These are phyloP conservation scores for Nelumbo lutea DNA, from an alignment of 164 flowering plant genomes.

Conservation along the genomic window DNA sequence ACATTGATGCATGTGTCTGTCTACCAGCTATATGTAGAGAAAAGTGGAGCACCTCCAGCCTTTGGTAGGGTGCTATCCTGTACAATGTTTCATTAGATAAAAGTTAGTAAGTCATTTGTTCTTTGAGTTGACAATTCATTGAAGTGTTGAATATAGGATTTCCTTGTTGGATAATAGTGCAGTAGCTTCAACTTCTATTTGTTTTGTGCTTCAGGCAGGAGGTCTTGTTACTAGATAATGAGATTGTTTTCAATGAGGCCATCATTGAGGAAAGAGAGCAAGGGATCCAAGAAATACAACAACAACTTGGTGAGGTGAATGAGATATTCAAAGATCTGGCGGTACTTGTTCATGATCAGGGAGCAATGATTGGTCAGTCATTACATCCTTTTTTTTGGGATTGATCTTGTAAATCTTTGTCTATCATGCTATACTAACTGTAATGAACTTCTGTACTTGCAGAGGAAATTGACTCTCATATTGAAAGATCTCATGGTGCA, in stretches of 20 bases:
- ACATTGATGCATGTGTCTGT: too few species aligned
- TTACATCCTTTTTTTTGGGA: background rate
- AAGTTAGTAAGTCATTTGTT: too few species aligned
- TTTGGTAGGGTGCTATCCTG: too few species aligned
- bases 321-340: constrained; percentile 80
- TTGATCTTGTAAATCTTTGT: background rate
- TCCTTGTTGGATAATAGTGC: too few species aligned
- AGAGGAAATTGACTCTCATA: constrained; percentile 82
- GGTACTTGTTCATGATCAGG: constrained; percentile 67
- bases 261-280: constrained; percentile 27
- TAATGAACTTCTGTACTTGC: constrained; percentile 2
- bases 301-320: constrained; percentile 71
- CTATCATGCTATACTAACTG: background rate
- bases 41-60: too few species aligned
- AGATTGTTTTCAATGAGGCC: constrained; percentile 59
- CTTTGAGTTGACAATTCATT: too few species aligned
- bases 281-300: constrained; percentile 70
- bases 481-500: constrained; percentile 62
- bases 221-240: constrained; percentile 48
- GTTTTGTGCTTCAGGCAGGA: constrained; percentile 43
- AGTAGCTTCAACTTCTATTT: background rate
- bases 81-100: too few species aligned
- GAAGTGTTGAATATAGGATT: too few species aligned
- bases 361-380: constrained; percentile 65
- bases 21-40: too few species aligned